These are phyloP conservation scores for Talaromyces nanjingensis DNA, from an alignment of 495 filamentous ascomycete genomes.

Conservation along the genomic window DNA sequence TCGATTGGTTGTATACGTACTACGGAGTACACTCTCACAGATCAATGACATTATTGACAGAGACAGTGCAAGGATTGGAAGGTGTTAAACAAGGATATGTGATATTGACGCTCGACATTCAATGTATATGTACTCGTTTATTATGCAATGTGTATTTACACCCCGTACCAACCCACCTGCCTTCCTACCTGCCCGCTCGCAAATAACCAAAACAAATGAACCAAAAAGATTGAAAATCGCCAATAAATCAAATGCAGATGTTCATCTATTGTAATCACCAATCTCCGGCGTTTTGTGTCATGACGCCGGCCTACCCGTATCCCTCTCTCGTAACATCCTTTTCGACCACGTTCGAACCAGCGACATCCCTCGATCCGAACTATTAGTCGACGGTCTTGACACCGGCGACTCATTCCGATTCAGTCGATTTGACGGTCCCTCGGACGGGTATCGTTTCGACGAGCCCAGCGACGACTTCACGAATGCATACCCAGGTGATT, in stretches of 20 bases:
- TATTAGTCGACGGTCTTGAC: not conserved
- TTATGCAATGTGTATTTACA: not conserved
- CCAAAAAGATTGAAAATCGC: not conserved
- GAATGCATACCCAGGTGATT: not conserved
- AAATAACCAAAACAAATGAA: not conserved
- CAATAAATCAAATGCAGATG: not conserved
- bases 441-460: slow-evolving; percentile 4
- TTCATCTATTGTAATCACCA: not conserved
- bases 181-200: not conserved
- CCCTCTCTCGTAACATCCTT: not conserved
- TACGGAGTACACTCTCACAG: no score
- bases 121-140: not conserved
- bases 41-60: no score
- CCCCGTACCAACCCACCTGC: not conserved
- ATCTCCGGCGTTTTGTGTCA: not conserved
- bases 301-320: not conserved
- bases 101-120: no score
- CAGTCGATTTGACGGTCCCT: not conserved
- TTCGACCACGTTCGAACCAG: not conserved
- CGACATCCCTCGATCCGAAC: not conserved
- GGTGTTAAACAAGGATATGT: no score
- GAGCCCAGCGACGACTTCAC: not conserved
- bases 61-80: no score
- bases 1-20: no score
- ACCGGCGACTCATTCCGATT: not conserved